Percentiles rank a stretch among this genome's conserved stretches.
These are phyloP conservation scores for Aurifilum marmelostoma DNA, from an alignment of 2,329 filamentous ascomycete genomes.

Conservation along the genomic window DNA sequence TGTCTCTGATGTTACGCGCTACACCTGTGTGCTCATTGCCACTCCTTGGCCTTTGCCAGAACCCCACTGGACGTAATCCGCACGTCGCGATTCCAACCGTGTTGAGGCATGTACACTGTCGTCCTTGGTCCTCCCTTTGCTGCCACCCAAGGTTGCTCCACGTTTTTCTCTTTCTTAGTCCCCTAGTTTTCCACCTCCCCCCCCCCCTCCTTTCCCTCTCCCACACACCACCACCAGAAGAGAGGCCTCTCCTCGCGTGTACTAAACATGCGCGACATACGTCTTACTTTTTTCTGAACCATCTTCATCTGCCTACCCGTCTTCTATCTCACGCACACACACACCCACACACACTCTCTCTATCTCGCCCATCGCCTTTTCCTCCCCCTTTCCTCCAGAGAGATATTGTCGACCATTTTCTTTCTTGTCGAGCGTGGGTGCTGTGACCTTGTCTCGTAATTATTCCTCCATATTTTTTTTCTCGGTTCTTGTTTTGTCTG, in stretches of 20 bases:
- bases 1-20: conserved; percentile 28
- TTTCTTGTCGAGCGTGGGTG: conserved; percentile 25
- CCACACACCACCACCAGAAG: no score
- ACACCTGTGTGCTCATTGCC: conserved; percentile 22
- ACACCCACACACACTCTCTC: no score
- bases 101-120: conserved; percentile 28
- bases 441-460: conserved; percentile 29
- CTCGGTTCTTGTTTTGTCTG: not conserved
- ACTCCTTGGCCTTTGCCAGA: conserved; percentile 21
- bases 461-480: conserved; percentile 10
- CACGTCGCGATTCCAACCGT: conserved; percentile 24
- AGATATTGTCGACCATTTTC: not conserved
- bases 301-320: conserved; percentile 23
- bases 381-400: not conserved
- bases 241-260: not conserved
- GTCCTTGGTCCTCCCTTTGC: conserved; percentile 2
- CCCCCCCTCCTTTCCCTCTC: conserved; percentile 13
- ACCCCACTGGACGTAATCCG: conserved; percentile 27
- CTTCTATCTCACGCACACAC: no score
- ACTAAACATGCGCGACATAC: conserved; percentile 29
- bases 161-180: conserved; percentile 20
- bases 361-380: conserved; percentile 7
- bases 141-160: not conserved
- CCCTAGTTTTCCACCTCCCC: conserved; percentile 14
- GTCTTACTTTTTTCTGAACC: conserved; percentile 32